Conservation (phyloP, 106 monocot species). For the Phalaenopsis aphrodite region DNA sequence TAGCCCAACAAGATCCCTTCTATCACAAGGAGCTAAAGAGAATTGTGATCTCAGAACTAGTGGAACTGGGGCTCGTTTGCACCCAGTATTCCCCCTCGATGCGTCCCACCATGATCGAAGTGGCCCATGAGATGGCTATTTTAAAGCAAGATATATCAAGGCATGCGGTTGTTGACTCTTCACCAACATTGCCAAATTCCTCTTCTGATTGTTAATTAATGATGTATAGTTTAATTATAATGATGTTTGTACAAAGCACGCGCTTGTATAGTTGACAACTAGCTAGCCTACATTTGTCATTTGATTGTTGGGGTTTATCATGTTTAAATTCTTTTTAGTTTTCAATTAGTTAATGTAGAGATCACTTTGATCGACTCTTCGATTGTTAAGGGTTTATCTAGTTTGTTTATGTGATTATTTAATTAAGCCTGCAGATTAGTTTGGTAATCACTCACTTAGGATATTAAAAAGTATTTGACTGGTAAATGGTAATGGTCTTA, state of each 20-base stretch:
- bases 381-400: not conserved
- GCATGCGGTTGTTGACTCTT: not conserved
- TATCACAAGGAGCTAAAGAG: constrained; percentile 11
- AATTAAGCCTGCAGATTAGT: too few relatives aligned
- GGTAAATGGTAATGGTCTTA: too few relatives aligned
- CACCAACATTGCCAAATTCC: not conserved
- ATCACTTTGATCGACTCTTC: not conserved
- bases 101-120: constrained; percentile 49
- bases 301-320: not conserved
- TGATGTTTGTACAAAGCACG: not conserved
- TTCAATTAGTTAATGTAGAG: constrained; percentile 1
- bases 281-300: too few relatives aligned
- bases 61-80: constrained; percentile 39
- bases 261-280: not conserved
- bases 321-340: not conserved
- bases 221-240: not conserved
- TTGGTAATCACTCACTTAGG: too few relatives aligned
- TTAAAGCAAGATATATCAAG: constrained; percentile 35
- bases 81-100: constrained; percentile 28
- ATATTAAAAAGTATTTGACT: too few relatives aligned
- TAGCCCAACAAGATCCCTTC: not conserved
- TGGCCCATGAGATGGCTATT: constrained; percentile 40
- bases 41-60: constrained; percentile 23
- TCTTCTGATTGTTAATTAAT: not conserved
- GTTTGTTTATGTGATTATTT: not conserved